These are phyloP conservation scores for Diaporthe ampelina DNA, from an alignment of 2,329 filamentous ascomycete genomes.

Conservation along the genomic window DNA sequence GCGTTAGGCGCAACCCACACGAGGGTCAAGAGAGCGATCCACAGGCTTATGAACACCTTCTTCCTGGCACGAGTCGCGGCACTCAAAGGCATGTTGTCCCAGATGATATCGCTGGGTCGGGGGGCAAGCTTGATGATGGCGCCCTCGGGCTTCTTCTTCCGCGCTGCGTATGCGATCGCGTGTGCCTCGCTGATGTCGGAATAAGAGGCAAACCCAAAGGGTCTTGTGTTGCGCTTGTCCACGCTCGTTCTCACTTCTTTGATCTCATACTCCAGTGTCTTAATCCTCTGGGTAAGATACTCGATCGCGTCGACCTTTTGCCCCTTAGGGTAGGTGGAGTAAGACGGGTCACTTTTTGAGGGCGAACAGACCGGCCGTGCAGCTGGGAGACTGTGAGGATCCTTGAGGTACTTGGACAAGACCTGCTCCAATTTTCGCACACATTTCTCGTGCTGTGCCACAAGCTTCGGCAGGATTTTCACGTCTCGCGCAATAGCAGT, in stretches of 20 bases:
- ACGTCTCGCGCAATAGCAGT: conserved; percentile 92
- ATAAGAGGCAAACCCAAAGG: conserved; percentile 96
- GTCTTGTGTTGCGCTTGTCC: conserved; percentile 88
- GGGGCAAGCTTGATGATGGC: conserved; percentile 85
- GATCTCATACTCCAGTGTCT: conserved; percentile 85
- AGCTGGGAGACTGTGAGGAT: conserved; percentile 83
- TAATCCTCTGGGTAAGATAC: conserved; percentile 89
- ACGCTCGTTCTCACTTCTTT: conserved; percentile 85
- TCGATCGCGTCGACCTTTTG: conserved; percentile 94
- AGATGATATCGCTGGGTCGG: conserved; percentile 91
- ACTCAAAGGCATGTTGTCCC: conserved; percentile 88
- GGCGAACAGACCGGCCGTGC: conserved; percentile 84
- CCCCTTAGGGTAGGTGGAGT: conserved; percentile 72
- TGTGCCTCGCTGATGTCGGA: conserved; percentile 90
- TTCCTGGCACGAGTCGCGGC: conserved; percentile 78
- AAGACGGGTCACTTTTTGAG: conserved; percentile 82
- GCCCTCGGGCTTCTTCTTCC: conserved; percentile 84
- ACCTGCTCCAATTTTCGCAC: conserved; percentile 88
- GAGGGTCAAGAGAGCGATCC: conserved; percentile 84
- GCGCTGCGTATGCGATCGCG: conserved; percentile 84
- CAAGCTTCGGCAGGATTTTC: conserved; percentile 87
- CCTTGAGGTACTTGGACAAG: conserved; percentile 90
- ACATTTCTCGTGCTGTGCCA: conserved; percentile 84
- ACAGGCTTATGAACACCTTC: conserved; percentile 84
- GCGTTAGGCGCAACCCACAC: conserved; percentile 94